These are phyloP conservation scores for Ampelomyces quisqualis DNA, from an alignment of 2,329 filamentous ascomycete genomes.

Conservation along the genomic window DNA sequence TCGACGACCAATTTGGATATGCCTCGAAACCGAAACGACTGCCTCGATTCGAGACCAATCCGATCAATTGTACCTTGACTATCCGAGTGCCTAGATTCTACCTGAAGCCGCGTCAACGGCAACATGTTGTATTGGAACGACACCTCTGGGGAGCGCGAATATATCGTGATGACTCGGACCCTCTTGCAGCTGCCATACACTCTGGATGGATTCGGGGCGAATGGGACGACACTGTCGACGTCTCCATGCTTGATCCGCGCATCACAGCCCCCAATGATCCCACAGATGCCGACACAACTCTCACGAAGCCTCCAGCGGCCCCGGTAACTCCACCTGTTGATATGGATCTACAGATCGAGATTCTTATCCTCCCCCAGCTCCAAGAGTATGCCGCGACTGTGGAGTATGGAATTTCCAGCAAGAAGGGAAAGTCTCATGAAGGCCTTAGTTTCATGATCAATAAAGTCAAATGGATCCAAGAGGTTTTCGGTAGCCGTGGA, in stretches of 20 bases:
- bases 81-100: conserved; percentile 82
- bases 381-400: conserved; percentile 74
- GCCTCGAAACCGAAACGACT: conserved; percentile 67
- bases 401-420: conserved; percentile 77
- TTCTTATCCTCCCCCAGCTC: conserved; percentile 78
- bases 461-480: conserved; percentile 81
- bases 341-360: conserved; percentile 81
- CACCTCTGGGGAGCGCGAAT: conserved; percentile 92
- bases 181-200: conserved; percentile 89
- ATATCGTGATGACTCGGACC: conserved; percentile 94
- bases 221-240: conserved; percentile 77
- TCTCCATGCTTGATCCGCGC: conserved; percentile 62
- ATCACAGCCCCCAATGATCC: conserved; percentile 49
- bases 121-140: conserved; percentile 78
- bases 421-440: conserved; percentile 79
- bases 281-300: conserved; percentile 47
- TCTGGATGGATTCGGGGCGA: conserved; percentile 88
- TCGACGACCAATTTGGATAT: conserved; percentile 59
- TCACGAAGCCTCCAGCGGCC: conserved; percentile 45
- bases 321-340: conserved; percentile 66
- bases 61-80: conserved; percentile 82
- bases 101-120: conserved; percentile 66
- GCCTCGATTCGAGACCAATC: conserved; percentile 72
- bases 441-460: conserved; percentile 87
- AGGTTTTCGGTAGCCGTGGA: conserved; percentile 54